Percentiles rank a stretch among this genome's conserved stretches.
Evolutionary conservation across 768 basidiomycete species (phyloP).

Genomic region (Lyophyllum atratum): DNA sequence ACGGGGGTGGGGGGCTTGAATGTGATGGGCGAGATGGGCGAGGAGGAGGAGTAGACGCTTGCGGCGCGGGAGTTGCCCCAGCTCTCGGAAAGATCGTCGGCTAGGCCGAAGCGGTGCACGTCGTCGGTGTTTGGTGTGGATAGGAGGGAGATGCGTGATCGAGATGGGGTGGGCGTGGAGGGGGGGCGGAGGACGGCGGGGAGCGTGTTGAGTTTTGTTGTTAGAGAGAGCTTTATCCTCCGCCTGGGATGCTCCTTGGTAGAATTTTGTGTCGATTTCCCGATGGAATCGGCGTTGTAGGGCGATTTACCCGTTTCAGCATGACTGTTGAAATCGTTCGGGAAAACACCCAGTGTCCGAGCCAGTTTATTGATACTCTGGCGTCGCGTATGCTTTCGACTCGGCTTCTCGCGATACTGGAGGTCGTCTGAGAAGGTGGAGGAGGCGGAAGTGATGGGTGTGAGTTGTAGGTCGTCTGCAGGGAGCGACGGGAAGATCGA

Average conservation of each 20-base stretch:
- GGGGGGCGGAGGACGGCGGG: neutral
- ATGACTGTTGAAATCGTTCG: constrained; percentile 12
- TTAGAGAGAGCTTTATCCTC: constrained; percentile 9
- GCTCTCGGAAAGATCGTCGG: constrained; percentile 22
- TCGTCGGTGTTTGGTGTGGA: constrained; percentile 22
- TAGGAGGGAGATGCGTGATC: constrained; percentile 11
- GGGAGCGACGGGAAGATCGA: constrained; percentile 2
- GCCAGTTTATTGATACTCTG: constrained; percentile 27
- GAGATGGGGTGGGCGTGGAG: constrained; percentile 1
- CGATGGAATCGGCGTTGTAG: neutral
- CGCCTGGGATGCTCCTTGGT: neutral
- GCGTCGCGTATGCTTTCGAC: neutral
- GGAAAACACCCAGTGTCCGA: constrained; percentile 27
- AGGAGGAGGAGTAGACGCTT: constrained; percentile 13
- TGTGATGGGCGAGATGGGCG: constrained; percentile 31
- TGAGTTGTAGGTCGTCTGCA: constrained; percentile 8
- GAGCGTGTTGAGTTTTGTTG: neutral
- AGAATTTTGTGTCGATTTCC: neutral
- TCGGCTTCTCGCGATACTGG: constrained; percentile 1
- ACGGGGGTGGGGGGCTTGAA: constrained; percentile 29
- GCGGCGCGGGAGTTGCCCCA: constrained; percentile 18
- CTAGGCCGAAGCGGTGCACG: constrained; percentile 21
- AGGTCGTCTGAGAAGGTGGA: constrained; percentile 9
- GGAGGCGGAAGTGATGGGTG: constrained; percentile 11
- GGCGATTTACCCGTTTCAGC: neutral